Base-by-base conservation (phyloP, 1,139 yeast genomes). In the Hyphopichia khmerensis region DNA sequence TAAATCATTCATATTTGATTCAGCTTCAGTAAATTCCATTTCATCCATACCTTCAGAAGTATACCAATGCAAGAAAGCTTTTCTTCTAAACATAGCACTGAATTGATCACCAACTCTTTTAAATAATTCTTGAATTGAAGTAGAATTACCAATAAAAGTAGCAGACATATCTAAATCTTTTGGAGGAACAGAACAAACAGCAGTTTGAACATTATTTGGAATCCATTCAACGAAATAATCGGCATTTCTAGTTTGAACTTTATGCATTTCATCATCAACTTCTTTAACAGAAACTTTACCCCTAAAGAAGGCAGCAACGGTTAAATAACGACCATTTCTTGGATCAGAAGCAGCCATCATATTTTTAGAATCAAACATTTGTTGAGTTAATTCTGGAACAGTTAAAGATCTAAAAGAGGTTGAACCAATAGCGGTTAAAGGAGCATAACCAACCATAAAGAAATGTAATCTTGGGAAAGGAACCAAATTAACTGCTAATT, bases 291-390 rank as follows among this genome's bases (percentile, higher is more conserved):
- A 85, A 41, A 87, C 96, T 58, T 87, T 86, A 69, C 96, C 96
- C 68, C 96, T 81, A 73, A 87, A 89, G 72, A 89, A 87, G 14
- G 96, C 90, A 40, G 96, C 96, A 44, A 88, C 96, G n/a, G 96
- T 88, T 62, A 89, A 76, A 70, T 89, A 89, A 62, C 95, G 82
- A 56, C 96, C 96, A 60, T 83, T 84, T 70, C 85, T 78, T 57
- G 96, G 96, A 67, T 89, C 95, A 14, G 93, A 80, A 39, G 95
- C 96, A 31, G 96, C 96, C 96, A 89, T 89, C 95, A 88, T 87
- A 66, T 88, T 89, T 65, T 82, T 84, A 47, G 96, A 77, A 64
- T 89, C 96, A 59, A 89, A 89, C 84, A 89, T 82, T 70, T 89
- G 96, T 70, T 87, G 96, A 40, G 96, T 87, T 60, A 89, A 79